Evolutionary conservation across 768 basidiomycete species (phyloP).

Genomic region (Baorangia bicolor): DNA sequence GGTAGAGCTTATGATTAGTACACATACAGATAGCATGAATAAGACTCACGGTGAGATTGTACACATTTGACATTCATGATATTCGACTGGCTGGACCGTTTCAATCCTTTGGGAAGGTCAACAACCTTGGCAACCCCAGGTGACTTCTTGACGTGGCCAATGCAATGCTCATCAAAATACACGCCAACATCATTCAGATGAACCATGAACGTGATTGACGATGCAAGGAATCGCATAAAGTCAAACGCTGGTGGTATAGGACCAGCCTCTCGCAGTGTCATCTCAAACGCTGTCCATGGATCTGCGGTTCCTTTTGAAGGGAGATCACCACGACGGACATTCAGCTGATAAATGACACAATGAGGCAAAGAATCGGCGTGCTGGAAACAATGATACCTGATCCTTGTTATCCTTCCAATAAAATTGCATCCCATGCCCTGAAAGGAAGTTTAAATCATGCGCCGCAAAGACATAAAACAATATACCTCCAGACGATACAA

Average conservation of each 20-base stretch:
- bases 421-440: slow-evolving; percentile 91
- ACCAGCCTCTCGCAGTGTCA: slow-evolving; percentile 78
- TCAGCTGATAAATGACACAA: slow-evolving; percentile 48
- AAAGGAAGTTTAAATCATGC: slow-evolving; percentile 2
- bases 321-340: slow-evolving; percentile 74
- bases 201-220: slow-evolving; percentile 92
- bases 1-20: background rate
- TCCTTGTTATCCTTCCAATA: slow-evolving; percentile 95
- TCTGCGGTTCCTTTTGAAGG: slow-evolving; percentile 38
- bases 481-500: slow-evolving; percentile 77
- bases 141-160: slow-evolving; percentile 66
- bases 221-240: slow-evolving; percentile 84
- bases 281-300: slow-evolving; percentile 86
- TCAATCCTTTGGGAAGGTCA: slow-evolving; percentile 55
- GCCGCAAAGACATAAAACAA: slow-evolving; percentile 11
- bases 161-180: slow-evolving; percentile 75
- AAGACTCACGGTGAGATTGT: slow-evolving; percentile 53
- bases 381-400: slow-evolving; percentile 46
- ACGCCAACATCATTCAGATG: slow-evolving; percentile 74
- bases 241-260: slow-evolving; percentile 84
- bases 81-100: slow-evolving; percentile 48
- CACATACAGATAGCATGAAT: background rate
- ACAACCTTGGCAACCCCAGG: slow-evolving; percentile 51
- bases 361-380: background rate
- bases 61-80: slow-evolving; percentile 70